Conservation (phyloP, 345 rosid genomes). For the Eucalyptus leucophloia region DNA sequence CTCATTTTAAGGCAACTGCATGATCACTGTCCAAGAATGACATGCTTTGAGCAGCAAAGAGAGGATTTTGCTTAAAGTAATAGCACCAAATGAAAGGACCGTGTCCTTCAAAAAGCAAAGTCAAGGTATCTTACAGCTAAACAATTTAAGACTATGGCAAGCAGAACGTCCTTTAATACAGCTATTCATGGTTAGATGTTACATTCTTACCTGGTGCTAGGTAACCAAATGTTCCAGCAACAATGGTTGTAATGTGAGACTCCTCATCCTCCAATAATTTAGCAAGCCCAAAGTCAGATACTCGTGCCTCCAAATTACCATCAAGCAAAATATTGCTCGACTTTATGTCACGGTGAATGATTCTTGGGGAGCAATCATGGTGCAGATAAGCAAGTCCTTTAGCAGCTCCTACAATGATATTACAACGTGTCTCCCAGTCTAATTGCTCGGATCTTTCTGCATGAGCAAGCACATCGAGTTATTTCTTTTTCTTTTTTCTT, state of each 20-base stretch:
- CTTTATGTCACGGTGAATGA: conserved; percentile 97
- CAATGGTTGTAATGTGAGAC: conserved; percentile 96
- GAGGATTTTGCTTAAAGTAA: background rate
- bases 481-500: background rate
- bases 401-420: conserved; percentile 91
- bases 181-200: background rate
- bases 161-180: background rate
- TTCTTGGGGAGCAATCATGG: conserved; percentile 98
- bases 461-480: background rate
- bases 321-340: conserved; percentile 96
- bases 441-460: conserved; percentile 84
- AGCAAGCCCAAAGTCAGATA: conserved; percentile 97
- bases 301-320: conserved; percentile 95
- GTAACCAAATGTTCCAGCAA: conserved; percentile 99
- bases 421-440: conserved; percentile 94
- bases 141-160: background rate
- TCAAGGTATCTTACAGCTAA: background rate
- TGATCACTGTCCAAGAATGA: background rate
- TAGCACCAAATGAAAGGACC: background rate
- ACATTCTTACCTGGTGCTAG: conserved; percentile 82
- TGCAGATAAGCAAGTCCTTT: conserved; percentile 96
- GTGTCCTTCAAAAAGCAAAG: background rate
- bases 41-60: background rate
- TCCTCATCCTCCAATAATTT: conserved; percentile 92
- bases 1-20: background rate